Evolutionary conservation across 2,329 filamentous ascomycete genomes (phyloP).

Genomic region (Neonectria neomacrospora): DNA sequence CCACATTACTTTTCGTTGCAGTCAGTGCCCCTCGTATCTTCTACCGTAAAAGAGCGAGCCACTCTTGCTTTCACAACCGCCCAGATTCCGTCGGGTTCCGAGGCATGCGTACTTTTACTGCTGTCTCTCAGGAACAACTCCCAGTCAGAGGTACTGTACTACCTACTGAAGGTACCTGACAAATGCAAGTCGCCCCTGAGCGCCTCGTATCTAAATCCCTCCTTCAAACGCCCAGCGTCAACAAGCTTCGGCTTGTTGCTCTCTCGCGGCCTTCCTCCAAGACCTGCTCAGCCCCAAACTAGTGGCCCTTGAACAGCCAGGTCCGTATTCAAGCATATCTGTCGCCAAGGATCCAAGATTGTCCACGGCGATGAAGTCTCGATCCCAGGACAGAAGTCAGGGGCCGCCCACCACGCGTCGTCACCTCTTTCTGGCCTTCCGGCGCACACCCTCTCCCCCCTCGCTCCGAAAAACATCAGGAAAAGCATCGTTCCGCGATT

Average conservation of each 20-base stretch:
- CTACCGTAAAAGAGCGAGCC: not conserved
- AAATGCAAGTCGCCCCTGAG: not conserved
- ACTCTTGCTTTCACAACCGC: not conserved
- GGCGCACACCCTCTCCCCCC: slow-evolving; percentile 6
- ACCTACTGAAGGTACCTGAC: no score
- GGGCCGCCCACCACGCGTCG: not conserved
- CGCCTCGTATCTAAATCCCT: not conserved
- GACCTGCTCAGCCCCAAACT: slow-evolving; percentile 1
- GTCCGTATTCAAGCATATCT: not conserved
- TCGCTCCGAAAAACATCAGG: slow-evolving; percentile 16
- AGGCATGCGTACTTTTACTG: no score
- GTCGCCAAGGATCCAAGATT: slow-evolving; percentile 1
- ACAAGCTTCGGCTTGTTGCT: not conserved
- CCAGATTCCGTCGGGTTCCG: not conserved
- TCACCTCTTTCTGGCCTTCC: not conserved
- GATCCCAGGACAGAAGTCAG: not conserved
- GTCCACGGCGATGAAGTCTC: not conserved
- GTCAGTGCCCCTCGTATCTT: not conserved
- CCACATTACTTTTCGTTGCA: not conserved
- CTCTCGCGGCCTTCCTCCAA: not conserved
- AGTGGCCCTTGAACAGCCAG: not conserved
- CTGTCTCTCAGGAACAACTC: no score
- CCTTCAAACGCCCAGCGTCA: not conserved
- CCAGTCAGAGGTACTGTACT: no score
- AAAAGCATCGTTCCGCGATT: slow-evolving; percentile 33